Evolutionary conservation across 495 filamentous ascomycete genomes (phyloP), one percentile per base, ranked within the genome.

Genomic region (Filosporella fistucella): DNA sequence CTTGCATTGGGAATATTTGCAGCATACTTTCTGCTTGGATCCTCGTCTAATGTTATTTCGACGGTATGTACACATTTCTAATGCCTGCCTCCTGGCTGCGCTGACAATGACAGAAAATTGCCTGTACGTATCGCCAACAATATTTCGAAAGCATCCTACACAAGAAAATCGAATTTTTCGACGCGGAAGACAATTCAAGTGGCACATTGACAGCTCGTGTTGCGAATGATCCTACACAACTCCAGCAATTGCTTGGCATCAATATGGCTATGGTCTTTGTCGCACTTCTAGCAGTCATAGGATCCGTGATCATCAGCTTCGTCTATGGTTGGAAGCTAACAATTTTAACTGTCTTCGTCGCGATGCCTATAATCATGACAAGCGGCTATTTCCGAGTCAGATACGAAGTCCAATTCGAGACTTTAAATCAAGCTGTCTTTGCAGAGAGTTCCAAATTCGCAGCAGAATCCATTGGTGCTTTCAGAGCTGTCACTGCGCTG

Each of bases 91-190:
- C 14, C 25, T 20, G 13, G 23, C 16, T 2, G 1, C 23, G 18
- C 14, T 38, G 11, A 34, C n/a, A 40, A 38, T 35, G 14, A 38
- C 12, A 50, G 43, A 29, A 59, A 20, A 40, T 55, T 17, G 35
- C 52, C 8, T 45, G 32, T 28, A 42, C 47, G 1, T 82, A 80
- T 55, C 69, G 80, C 22, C 68, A 72, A 36, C 69, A 86, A 55
- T 78, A 82, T 49, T 75, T 86, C 44, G 67, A 78, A 32, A 67
- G 65, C 34, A 72, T 80, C 37, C 49, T 84, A 17, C 65, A 61
- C 49, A 75, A 82, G 48, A 76, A 77, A 39, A 75, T 78, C 16
- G 58, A 70, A 0, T 88, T 82, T 61, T 89, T 84, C 49, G 84
- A 89, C 60, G 59, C 63, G 2, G 66, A 73, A 30, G 73, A 78